Evolutionary conservation across 2,329 filamentous ascomycete species (phyloP), one percentile per base, ranked within the genome.

Genomic region (Trichoderma simmonsii): DNA sequence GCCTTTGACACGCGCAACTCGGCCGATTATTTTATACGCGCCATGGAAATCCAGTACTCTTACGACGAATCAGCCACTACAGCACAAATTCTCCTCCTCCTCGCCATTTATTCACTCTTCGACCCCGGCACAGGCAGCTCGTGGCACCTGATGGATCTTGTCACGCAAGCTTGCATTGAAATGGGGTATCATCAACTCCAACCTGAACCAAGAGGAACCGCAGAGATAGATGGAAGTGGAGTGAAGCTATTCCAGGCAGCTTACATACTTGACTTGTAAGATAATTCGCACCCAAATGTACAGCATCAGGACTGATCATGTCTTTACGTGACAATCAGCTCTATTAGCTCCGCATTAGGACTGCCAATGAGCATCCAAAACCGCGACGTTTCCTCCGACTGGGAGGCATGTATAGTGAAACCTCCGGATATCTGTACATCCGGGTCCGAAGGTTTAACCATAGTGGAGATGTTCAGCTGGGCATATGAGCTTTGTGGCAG

Each of bases 61-160:
- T 51, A 51, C 9, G 43, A 51, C 43, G 43, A 51, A 51, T 51
- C 43, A 1, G 43, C 43, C 1, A 51, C 43, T 4, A 51, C 43
- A 6, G n/a, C 43, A 4, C 43, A 51, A 9, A 51, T 51, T 26
- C 48, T 71, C 7, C 51, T 71, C 24, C n/a, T 71, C 3, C 56
- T 71, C 34, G 65, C 69, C 9, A 63, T 71, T 15, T 71, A 48
- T 48, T 71, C 69, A n/a, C 51, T 71, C 21, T 71, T 71, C 8
- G 69, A 71, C 43, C 60, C 69, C 21, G 65, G 60, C 5, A 71
- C 51, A 5, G 69, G 69, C 32, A 71, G 18, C 21, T 71, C 69
- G 15, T 71, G 69, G 69, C 69, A 71, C 24, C 51, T 71, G 8
- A 60, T 71, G 21, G 69, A 71, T 24, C 69, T 71, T 39, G 69